Evolutionary conservation across 1,139 yeast species (phyloP), one percentile per base, ranked within the genome.

Genomic region (Saccharomyces hybrid): DNA sequence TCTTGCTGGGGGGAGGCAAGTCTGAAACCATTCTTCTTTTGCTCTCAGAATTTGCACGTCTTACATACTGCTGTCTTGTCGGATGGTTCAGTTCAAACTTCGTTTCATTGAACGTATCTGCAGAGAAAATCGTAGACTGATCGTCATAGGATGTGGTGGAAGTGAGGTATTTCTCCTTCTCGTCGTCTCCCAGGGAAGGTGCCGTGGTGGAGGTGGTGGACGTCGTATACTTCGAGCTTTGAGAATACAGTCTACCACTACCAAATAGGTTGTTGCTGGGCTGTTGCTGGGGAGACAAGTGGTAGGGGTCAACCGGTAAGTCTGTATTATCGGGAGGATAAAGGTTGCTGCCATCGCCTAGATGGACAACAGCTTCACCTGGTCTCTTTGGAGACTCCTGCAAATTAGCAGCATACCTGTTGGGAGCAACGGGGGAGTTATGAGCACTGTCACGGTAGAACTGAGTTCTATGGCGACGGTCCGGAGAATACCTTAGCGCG

Each of bases 331-430:
- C 50, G n/a, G 52, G 54, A 3, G 54, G 32, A 50, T 62, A 57
- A 42, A 61, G 60, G 30, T 62, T 59, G 42, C 58, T 56, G 27
- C 52, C 52, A 38, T 76, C 78, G 50, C 77, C 77, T 28, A 76
- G 71, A 27, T 79, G 75, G 11, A 79, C 70, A 9, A 82, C 70
- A 13, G 81, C 76, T 3, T 79, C 78, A 52, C 72, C 74, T 50
- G 76, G 76, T 65, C 88, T 79, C 56, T 75, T 78, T 32, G 93
- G 93, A 0, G 90, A 84, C 63, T 84, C 90, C 59, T 78, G 72
- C 25, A 79, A 73, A 1, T 89, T 82, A 61, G 76, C 83, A 53
- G 78, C 78, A 51, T 70, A 70, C 61, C 75, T 69, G 46, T 63
- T 63, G 20, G 59, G 57, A n/a, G 60, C 65, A 23, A 63, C 56